Conservation (phyloP, 352 stramenopile species). For the Pythium apleroticum region DNA sequence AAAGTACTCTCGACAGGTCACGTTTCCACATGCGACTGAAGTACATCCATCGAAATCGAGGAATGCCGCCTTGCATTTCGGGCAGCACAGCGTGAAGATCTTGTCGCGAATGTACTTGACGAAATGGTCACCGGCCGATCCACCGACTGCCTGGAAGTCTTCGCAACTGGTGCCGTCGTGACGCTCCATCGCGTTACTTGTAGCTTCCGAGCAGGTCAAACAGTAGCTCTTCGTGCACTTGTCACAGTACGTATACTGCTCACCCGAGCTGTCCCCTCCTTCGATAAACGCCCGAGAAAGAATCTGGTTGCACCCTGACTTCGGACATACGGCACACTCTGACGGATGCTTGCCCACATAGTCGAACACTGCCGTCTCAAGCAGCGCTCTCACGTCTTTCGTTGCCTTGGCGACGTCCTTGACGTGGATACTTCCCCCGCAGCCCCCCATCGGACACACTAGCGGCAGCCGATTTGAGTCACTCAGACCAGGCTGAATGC, state of each 20-base stretch:
- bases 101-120: slow-evolving; percentile 22
- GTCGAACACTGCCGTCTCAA: slow-evolving; percentile 24
- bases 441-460: slow-evolving; percentile 11
- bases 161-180: slow-evolving; percentile 17
- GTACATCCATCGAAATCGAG: slow-evolving; percentile 29
- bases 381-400: slow-evolving; percentile 6
- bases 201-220: slow-evolving; percentile 14
- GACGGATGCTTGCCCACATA: slow-evolving; percentile 18
- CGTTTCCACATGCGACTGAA: slow-evolving; percentile 24
- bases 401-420: slow-evolving; percentile 17
- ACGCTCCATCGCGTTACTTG: slow-evolving; percentile 1
- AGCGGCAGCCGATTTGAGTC: slow-evolving; percentile 13
- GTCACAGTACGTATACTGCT: slow-evolving; percentile 18
- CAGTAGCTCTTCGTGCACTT: slow-evolving; percentile 21
- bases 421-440: slow-evolving; percentile 6
- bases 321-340: slow-evolving; percentile 14
- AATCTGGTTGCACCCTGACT: slow-evolving; percentile 27
- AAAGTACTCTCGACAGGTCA: slow-evolving; percentile 19
- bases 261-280: background rate
- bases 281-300: slow-evolving; percentile 1
- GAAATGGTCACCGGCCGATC: slow-evolving; percentile 5
- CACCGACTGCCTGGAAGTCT: slow-evolving; percentile 6
- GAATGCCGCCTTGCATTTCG: slow-evolving; percentile 23
- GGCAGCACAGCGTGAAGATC: slow-evolving; percentile 27
- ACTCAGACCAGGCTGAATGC: slow-evolving; percentile 17